Percentiles rank a stretch among this genome's conserved stretches.
Conservation (phyloP, 164 flowering plant species). For the Piper betle region DNA sequence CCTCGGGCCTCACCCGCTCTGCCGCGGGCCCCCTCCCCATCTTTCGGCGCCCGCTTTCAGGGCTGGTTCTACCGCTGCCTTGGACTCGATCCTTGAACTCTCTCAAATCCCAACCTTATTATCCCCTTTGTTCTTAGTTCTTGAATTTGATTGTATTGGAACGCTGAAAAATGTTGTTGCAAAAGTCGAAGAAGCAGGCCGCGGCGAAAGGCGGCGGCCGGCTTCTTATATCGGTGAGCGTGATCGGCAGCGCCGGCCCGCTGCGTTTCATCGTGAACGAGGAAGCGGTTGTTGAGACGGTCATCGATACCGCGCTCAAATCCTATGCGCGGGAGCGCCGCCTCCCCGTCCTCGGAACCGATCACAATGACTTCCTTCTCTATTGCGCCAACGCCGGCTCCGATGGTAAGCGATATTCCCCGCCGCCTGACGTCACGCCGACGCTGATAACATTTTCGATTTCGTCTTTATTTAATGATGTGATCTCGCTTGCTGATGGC, state of each 20-base stretch:
- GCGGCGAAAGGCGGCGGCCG: constrained; percentile 14
- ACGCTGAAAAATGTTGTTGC: constrained; percentile 5
- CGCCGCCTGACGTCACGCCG: neutral
- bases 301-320: constrained; percentile 45
- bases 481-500: no score
- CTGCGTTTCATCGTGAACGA: constrained; percentile 43
- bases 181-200: constrained; percentile 24
- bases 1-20: constrained; percentile 7
- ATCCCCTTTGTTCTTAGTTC: neutral
- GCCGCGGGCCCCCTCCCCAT: constrained; percentile 4
- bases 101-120: no score
- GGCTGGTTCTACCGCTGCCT: constrained; percentile 97
- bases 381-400: constrained; percentile 40
- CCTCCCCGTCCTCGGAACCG: constrained; percentile 51
- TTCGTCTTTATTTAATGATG: neutral
- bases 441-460: neutral
- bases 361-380: constrained; percentile 40
- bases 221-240: constrained; percentile 37
- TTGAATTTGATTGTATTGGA: neutral
- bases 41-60: constrained; percentile 51
- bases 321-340: constrained; percentile 60
- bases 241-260: constrained; percentile 64
- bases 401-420: constrained; percentile 25
- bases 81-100: constrained; percentile 66
- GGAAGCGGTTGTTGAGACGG: constrained; percentile 29